Percentiles rank a stretch among this genome's conserved stretches.
Conservation (phyloP, 371 early-diverging fungal genomes). For the Rhizopus stolonifer region DNA sequence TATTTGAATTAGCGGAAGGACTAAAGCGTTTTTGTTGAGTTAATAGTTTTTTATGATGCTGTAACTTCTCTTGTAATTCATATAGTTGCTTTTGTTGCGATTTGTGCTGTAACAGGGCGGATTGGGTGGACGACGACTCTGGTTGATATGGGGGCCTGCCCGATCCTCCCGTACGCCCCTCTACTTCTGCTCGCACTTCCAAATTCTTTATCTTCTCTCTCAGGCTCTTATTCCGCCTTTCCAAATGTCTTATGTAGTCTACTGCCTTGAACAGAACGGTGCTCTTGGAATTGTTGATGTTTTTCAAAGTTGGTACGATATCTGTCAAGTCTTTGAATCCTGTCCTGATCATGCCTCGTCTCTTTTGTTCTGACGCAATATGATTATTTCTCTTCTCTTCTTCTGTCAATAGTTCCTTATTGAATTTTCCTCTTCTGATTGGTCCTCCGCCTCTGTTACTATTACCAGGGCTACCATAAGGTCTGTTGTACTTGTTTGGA, state of each 20-base stretch:
- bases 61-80: conserved; percentile 39
- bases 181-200: conserved; percentile 51
- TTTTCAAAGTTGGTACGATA: conserved; percentile 73
- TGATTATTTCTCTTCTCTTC: conserved; percentile 85
- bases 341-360: conserved; percentile 78
- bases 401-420: conserved; percentile 76
- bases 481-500: no score
- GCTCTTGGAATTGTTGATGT: conserved; percentile 52
- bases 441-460: conserved; percentile 14
- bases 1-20: conserved; percentile 3
- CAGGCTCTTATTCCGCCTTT: conserved; percentile 50
- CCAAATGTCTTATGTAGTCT: conserved; percentile 44
- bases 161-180: conserved; percentile 22
- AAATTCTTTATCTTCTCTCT: conserved; percentile 55
- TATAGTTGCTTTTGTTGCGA: conserved; percentile 43
- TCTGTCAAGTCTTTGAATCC: conserved; percentile 80
- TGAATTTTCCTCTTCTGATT: conserved; percentile 31
- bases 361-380: conserved; percentile 87
- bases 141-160: neutral
- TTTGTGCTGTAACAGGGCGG: conserved; percentile 46
- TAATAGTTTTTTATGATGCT: conserved; percentile 36
- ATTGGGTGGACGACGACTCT: conserved; percentile 21
- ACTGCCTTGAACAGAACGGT: conserved; percentile 54
- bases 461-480: neutral
- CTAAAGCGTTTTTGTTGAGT: conserved; percentile 14